Base-by-base conservation (phyloP, 208 protist genomes). In the Acanthamoeba culbertsoni region DNA sequence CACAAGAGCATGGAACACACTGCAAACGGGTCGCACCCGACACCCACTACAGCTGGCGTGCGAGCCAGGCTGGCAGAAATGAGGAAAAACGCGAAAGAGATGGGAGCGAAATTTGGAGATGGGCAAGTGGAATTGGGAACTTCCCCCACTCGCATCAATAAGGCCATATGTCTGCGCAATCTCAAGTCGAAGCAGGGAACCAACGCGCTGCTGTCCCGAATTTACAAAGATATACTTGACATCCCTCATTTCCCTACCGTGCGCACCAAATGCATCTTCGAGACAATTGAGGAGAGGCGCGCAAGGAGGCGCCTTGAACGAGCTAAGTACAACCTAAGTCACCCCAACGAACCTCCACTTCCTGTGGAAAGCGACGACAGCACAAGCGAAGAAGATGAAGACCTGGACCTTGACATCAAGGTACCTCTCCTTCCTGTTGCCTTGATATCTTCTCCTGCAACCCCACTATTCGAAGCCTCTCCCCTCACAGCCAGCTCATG, bases 91-190 rank as follows among this genome's bases (percentile, higher is more conserved):
- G 48, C 48, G 48, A 55, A 18, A 55, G 8, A 18, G 18, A 18
- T 18, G 12, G 48, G 18, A 55, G 48, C 8, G 18, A 18, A 55
- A 55, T 23, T 23, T 55, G 48, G 18, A 55, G 18, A 18, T 55
- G 12, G 18, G 8, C 18, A 18, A 55, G 8, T 8, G 18, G 48
- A 55, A 18, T 55, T 63, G 23, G 6, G 4, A 7, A 75, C 28
- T 75, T 23, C 31, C 28, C 23, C n/a, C 59, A 6, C 31, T 26
- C 10, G 28, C 59, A 68, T 12, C 28, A 84, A 84, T 40, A 84
- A 84, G 48, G 53, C 79, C 16, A 88, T 88, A 23, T 88, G 79
- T 31, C 51, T 88, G 1, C 79, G 53, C 14, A 88, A 88, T 88
- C 79, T 88, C 51, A 57, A 88, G 35, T 88, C 46, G 45, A 57